Conservation (phyloP, 129 eudicot genomes). For the Flaveria bidentis region DNA sequence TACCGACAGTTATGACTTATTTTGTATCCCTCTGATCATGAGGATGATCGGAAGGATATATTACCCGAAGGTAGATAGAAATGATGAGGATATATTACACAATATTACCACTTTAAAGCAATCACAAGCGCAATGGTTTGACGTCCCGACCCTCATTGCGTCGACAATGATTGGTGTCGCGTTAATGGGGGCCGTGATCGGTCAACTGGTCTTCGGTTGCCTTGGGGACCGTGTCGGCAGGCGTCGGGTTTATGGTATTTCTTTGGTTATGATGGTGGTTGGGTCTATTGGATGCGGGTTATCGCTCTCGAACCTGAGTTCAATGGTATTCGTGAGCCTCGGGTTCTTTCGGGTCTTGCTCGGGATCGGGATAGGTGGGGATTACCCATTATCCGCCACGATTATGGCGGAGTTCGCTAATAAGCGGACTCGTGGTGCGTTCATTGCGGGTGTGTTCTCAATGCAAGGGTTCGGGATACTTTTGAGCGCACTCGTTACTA, state of each 20-base stretch:
- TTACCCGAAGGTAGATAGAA: conserved; percentile 17
- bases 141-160: conserved; percentile 28
- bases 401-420: conserved; percentile 68
- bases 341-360: conserved; percentile 47
- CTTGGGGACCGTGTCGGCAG: conserved; percentile 49
- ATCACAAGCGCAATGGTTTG: conserved; percentile 6
- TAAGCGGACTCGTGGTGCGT: conserved; percentile 52
- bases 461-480: conserved; percentile 70
- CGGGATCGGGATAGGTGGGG: conserved; percentile 56
- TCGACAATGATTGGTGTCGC: conserved; percentile 38
- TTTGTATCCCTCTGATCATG: conserved; percentile 52
- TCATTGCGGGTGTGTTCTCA: conserved; percentile 58
- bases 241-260: conserved; percentile 42
- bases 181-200: conserved; percentile 48
- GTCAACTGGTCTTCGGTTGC: conserved; percentile 46
- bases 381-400: conserved; percentile 54
- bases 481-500: conserved; percentile 46
- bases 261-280: conserved; percentile 41
- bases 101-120: too few species aligned
- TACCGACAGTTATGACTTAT: conserved; percentile 54
- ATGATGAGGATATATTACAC: neutral
- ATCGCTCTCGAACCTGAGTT: conserved; percentile 30
- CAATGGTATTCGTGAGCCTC: conserved; percentile 41
- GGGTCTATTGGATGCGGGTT: conserved; percentile 51
- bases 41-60: conserved; percentile 43